These are phyloP conservation scores for Eutypella sp. DNA, from an alignment of 2,329 filamentous ascomycete species.

Conservation along the genomic window DNA sequence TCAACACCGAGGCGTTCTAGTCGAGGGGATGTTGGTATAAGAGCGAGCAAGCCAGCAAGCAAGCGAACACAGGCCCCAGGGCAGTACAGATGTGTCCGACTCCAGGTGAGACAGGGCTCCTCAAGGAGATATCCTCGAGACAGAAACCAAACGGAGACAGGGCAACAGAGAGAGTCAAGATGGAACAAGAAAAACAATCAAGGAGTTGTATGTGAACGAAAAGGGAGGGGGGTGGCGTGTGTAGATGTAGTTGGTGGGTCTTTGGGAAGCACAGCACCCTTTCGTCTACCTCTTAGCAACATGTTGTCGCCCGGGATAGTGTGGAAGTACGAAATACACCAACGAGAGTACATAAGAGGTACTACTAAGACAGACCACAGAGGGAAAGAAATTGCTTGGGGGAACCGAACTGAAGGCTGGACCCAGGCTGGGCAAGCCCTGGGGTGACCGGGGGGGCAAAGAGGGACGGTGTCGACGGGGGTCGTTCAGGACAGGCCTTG, in stretches of 20 bases:
- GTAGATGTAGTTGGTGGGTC: conserved; percentile 22
- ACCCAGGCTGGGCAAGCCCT: too few relatives aligned
- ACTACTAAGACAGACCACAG: conserved; percentile 16
- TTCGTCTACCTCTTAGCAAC: too few relatives aligned
- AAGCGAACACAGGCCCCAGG: conserved; percentile 7
- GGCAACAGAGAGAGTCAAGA: conserved; percentile 23
- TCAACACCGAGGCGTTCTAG: conserved; percentile 8
- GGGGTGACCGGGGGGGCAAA: too few relatives aligned
- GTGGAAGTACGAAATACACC: conserved; percentile 13
- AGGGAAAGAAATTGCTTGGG: conserved; percentile 1
- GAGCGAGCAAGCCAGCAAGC: conserved; percentile 16
- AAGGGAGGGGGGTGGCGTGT: conserved; percentile 29
- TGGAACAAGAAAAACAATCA: conserved; percentile 28
- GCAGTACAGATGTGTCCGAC: conserved; percentile 19
- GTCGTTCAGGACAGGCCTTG: too few relatives aligned
- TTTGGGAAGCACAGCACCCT: conserved; percentile 18
- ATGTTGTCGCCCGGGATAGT: conserved; percentile 22
- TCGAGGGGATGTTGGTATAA: conserved; percentile 25
- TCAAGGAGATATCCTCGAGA: conserved; percentile 20
- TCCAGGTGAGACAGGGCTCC: conserved; percentile 27
- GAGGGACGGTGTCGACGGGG: too few relatives aligned
- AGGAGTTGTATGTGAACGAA: conserved; percentile 25
- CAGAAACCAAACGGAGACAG: conserved; percentile 23
- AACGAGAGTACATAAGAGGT: conserved; percentile 23
- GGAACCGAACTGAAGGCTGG: not conserved